Conservation (phyloP, 129 eudicot species). For the Ambrosia trifida region DNA sequence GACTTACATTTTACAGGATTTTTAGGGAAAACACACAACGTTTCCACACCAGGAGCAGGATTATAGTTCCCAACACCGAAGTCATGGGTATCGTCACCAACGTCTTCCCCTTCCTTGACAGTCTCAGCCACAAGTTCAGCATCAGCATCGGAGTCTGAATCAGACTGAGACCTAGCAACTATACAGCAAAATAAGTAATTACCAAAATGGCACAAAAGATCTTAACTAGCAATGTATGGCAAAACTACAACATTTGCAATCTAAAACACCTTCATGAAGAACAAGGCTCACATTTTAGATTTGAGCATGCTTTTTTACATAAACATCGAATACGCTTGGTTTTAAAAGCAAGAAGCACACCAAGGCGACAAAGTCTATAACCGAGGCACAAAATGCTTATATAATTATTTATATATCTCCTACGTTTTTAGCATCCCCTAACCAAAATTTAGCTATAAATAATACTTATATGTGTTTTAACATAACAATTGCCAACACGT, state of each 20-base stretch:
- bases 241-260: conserved; percentile 11
- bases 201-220: background rate
- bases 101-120: conserved; percentile 55
- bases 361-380: too few species aligned
- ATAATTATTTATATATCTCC: too few species aligned
- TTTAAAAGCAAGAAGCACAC: too few species aligned
- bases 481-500: too few species aligned
- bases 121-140: conserved; percentile 48
- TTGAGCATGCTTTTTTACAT: background rate
- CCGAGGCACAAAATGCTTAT: too few species aligned
- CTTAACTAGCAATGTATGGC: background rate
- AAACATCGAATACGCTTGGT: background rate
- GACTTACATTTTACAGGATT: conserved; percentile 61
- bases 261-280: background rate
- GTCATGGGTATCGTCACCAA: conserved; percentile 72
- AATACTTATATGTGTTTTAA: too few species aligned
- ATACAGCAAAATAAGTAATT: conserved; percentile 16
- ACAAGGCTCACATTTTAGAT: background rate
- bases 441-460: too few species aligned
- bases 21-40: conserved; percentile 85
- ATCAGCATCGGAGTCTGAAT: conserved; percentile 48
- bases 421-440: too few species aligned
- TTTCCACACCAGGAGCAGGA: conserved; percentile 82
- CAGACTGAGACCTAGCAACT: conserved; percentile 84
- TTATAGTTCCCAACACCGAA: conserved; percentile 54